A percentile compares a stretch with the other conserved stretches of the same genome.
phyloP scores from a whole-genome alignment of 2,329 filamentous ascomycete genomes.

The Aspergillus aculeatinus region DNA sequence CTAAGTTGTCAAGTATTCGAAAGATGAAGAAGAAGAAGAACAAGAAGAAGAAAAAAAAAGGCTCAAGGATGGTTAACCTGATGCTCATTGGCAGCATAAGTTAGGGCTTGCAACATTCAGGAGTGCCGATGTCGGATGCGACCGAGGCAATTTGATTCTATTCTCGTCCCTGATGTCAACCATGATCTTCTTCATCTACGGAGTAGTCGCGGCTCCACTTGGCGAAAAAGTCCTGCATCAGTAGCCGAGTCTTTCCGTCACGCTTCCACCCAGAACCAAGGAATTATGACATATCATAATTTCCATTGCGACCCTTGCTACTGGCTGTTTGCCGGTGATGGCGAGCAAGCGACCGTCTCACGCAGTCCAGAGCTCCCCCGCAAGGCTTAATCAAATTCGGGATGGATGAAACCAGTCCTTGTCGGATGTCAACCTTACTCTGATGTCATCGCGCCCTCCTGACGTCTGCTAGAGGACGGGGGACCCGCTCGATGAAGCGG shows the following conservation, averaged over 20 bases:
- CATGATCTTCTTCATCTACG: background rate
- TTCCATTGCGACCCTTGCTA: background rate
- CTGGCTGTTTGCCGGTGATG: background rate
- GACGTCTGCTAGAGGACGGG: background rate
- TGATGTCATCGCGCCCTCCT: background rate
- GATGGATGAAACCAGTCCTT: background rate
- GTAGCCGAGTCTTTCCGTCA: background rate
- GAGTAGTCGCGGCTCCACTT: background rate
- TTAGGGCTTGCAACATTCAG: background rate
- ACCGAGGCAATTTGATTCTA: background rate
- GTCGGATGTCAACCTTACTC: background rate
- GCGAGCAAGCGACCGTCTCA: background rate
- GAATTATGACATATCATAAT: background rate
- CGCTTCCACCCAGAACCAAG: background rate
- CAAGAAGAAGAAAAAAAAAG: too few species aligned
- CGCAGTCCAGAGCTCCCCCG: background rate
- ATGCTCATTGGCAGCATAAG: too few species aligned
- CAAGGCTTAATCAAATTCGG: background rate
- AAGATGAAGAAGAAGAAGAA: too few species aligned
- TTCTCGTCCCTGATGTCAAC: background rate
- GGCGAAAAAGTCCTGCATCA: background rate
- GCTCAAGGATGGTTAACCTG: too few species aligned
- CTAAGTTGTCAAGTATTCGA: too few species aligned
- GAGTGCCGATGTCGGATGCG: background rate
- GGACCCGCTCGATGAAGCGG: background rate